Percentiles rank a stretch among this genome's conserved stretches.
Conservation (phyloP, 2,329 filamentous ascomycete species). For the Chaetomium sp. region DNA sequence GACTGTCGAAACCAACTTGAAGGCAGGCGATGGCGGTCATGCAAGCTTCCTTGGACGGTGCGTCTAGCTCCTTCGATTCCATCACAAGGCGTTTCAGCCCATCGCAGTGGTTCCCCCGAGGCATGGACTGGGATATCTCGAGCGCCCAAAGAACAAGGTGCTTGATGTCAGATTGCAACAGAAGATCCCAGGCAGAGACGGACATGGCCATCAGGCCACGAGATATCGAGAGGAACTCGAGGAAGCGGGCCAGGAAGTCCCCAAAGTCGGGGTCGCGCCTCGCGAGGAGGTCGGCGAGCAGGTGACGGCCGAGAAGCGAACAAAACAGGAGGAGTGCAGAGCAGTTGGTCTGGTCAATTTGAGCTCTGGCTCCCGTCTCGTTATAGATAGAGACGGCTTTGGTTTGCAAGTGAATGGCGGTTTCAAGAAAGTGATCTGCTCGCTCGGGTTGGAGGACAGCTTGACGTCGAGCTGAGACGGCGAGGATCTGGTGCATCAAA, state of each 20-base stretch:
- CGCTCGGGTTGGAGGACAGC: conserved; percentile 35
- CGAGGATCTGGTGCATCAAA: conserved; percentile 44
- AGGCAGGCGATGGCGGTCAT: conserved; percentile 27
- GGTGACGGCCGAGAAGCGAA: conserved; percentile 49
- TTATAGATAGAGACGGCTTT: conserved; percentile 47
- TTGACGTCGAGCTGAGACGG: conserved; percentile 43
- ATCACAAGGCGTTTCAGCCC: conserved; percentile 25
- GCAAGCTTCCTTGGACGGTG: conserved; percentile 26
- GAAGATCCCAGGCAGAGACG: conserved; percentile 30
- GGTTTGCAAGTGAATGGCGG: conserved; percentile 49
- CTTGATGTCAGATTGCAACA: conserved; percentile 32
- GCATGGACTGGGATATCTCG: conserved; percentile 22
- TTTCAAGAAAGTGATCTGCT: conserved; percentile 38
- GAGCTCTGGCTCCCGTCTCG: conserved; percentile 29
- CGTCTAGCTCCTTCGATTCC: conserved; percentile 22
- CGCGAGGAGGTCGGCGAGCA: conserved; percentile 51
- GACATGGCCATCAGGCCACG: conserved; percentile 33
- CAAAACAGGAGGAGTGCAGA: conserved; percentile 50
- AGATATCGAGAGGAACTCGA: conserved; percentile 46
- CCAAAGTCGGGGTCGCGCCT: conserved; percentile 45
- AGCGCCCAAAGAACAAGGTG: conserved; percentile 31
- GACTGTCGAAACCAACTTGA: conserved; percentile 34
- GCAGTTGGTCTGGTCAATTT: conserved; percentile 40
- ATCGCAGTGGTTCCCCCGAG: conserved; percentile 29
- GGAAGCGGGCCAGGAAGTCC: conserved; percentile 46